Evolutionary conservation across 2,329 filamentous ascomycete genomes (phyloP).

Genomic region (Penicillium rolfsii): DNA sequence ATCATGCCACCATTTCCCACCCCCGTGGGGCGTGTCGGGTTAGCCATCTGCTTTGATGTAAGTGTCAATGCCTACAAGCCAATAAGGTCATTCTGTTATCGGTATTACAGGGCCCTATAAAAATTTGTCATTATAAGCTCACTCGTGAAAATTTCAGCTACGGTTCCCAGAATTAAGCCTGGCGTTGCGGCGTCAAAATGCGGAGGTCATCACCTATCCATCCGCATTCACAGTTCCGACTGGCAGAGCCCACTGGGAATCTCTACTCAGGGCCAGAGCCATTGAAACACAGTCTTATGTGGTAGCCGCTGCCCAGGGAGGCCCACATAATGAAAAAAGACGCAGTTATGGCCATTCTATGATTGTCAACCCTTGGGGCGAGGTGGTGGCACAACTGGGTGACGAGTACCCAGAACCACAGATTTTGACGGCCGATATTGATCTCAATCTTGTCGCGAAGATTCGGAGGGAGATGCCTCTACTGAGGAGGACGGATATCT

Average conservation of each 20-base stretch:
- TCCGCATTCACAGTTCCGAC: constrained; percentile 89
- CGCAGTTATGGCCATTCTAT: constrained; percentile 84
- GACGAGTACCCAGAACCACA: constrained; percentile 51
- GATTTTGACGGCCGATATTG: constrained; percentile 57
- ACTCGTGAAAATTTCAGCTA: constrained; percentile 50
- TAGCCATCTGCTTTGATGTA: constrained; percentile 85
- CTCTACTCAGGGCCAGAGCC: constrained; percentile 75
- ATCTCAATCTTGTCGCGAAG: constrained; percentile 56
- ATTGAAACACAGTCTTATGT: constrained; percentile 90
- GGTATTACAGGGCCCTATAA: neutral
- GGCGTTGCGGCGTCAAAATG: constrained; percentile 65
- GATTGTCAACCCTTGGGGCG: constrained; percentile 86
- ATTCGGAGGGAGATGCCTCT: constrained; percentile 61
- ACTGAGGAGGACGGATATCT: constrained; percentile 57
- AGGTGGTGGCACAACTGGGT: constrained; percentile 66
- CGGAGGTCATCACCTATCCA: constrained; percentile 81
- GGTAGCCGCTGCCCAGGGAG: constrained; percentile 81
- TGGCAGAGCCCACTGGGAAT: constrained; percentile 83
- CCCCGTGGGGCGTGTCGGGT: constrained; percentile 72
- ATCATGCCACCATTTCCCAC: constrained; percentile 74
- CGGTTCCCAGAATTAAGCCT: constrained; percentile 78
- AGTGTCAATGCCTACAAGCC: constrained; percentile 23
- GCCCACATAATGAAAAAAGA: constrained; percentile 73
- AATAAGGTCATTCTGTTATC: neutral
- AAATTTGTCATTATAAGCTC: neutral